Evolutionary conservation across 1,284 basidiomycete species (phyloP).

Genomic region (Boletus albobrunnescens): DNA sequence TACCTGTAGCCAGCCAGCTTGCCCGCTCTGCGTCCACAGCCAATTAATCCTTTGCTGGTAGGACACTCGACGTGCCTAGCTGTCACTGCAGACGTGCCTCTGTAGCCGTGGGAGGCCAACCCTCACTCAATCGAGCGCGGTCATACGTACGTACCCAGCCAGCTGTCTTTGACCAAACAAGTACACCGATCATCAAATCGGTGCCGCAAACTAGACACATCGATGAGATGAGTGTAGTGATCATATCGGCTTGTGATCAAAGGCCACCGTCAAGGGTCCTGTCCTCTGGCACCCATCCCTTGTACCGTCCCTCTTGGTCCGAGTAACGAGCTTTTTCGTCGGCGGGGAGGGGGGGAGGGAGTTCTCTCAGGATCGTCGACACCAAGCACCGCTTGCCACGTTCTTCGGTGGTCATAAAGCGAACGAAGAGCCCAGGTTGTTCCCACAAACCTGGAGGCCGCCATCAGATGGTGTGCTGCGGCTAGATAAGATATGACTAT

Average conservation of each 20-base stretch:
- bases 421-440: background rate
- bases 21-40: background rate
- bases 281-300: too few relatives aligned
- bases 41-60: slow-evolving; percentile 7
- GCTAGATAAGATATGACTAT: slow-evolving; percentile 15
- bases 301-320: background rate
- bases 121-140: background rate
- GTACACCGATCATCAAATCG: slow-evolving; percentile 14
- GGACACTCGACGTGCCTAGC: slow-evolving; percentile 5
- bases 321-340: too few relatives aligned
- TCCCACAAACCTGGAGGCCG: background rate
- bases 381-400: background rate
- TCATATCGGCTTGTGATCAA: background rate
- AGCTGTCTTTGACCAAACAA: background rate
- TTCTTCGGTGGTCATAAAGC: background rate
- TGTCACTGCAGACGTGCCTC: slow-evolving; percentile 8
- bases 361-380: too few relatives aligned
- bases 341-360: too few relatives aligned
- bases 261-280: slow-evolving; percentile 10
- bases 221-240: background rate
- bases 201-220: slow-evolving; percentile 3
- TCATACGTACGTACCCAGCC: background rate
- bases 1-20: background rate
- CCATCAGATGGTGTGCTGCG: background rate
- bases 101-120: background rate